Base-by-base conservation (phyloP, 1,284 basidiomycete species). In the Butyriboletus appendiculatus region DNA sequence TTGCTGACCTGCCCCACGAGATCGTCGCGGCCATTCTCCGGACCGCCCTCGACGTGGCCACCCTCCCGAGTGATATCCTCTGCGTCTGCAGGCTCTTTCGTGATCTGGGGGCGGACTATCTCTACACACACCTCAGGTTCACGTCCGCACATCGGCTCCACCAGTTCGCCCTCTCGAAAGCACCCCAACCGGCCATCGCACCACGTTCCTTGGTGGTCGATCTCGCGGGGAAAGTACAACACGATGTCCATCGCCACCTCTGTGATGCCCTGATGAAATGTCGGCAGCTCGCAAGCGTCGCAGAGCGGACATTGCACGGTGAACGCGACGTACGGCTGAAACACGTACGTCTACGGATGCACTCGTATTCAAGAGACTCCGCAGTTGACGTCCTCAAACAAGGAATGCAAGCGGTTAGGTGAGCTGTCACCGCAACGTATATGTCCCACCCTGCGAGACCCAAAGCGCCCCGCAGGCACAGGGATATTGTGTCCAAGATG, bases 331-430 rank as follows among this genome's bases (percentile, higher is more conserved):
- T 61, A n/a, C 54, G 59, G 35, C 60, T 79, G 40, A 73, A 76
- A 37, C 48, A 54, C 32, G 55, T 81, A 8, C 67, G 65, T 18
- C 64, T 82, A 15, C 68, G 73, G 48, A 61, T 81, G 50, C 73
- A 81, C 58, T 78, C 80, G 9, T 77, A 77, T 60, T 56, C 71
- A 1, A 63, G 60, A 33, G 77, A 80, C 53, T 60, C 65, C 0
- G 61, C 70, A 35, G 59, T 73, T 18, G 62, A 71, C 8, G 63
- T 70, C 41, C 66, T 82, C 33, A 72, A 73, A 51, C 67, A 71
- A 16, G 76, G 75, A 9, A 65, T 82, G 42, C 61, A 55, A 34
- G 64, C 73, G 3, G 68, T 75, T 15, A 76, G 76, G 79, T 81
- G 59, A 70, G 76, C 64, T 44, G 0, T 34, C 30, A 30, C 26